Conservation (phyloP, 2,329 filamentous ascomycete species). For the Clonostachys sp. region DNA sequence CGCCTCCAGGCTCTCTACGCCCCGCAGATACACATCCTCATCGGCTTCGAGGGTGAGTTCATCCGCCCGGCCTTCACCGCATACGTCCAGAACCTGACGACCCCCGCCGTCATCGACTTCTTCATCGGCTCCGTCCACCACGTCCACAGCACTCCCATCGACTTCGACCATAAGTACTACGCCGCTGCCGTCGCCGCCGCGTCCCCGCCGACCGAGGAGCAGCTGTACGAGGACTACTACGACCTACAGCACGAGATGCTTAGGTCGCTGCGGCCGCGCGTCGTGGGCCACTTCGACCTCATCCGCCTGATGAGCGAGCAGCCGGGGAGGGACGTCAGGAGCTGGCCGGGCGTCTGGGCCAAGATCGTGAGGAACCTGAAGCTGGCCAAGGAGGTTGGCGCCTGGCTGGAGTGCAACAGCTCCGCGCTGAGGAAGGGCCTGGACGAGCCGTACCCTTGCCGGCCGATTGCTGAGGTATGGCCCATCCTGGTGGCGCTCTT, state of each 20-base stretch:
- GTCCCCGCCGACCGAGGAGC: constrained; percentile 53
- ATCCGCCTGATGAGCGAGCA: constrained; percentile 74
- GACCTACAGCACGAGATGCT: constrained; percentile 86
- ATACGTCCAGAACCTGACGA: constrained; percentile 56
- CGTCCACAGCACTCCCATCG: constrained; percentile 80
- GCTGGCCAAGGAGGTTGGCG: constrained; percentile 67
- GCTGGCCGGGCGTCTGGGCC: constrained; percentile 65
- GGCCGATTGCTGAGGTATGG: constrained; percentile 69
- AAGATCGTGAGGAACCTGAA: constrained; percentile 70
- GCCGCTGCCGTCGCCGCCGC: constrained; percentile 31
- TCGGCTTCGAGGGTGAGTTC: constrained; percentile 94
- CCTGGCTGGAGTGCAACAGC: constrained; percentile 85
- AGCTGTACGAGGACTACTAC: constrained; percentile 80
- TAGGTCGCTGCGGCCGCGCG: constrained; percentile 59
- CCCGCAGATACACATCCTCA: constrained; percentile 67
- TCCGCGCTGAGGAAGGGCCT: constrained; percentile 85
- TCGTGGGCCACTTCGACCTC: constrained; percentile 94
- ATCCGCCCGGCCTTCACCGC: constrained; percentile 63
- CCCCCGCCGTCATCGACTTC: constrained; percentile 70
- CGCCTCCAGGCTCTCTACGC: constrained; percentile 69
- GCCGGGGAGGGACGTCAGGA: constrained; percentile 55
- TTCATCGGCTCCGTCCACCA: constrained; percentile 95
- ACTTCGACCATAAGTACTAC: constrained; percentile 72
- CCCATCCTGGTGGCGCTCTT: constrained; percentile 6
- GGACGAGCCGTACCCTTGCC: constrained; percentile 81